A percentile compares a stretch with the other conserved stretches of the same genome.
Conservation (phyloP, 345 rosid genomes). For the Eutrema heterophyllum region DNA sequence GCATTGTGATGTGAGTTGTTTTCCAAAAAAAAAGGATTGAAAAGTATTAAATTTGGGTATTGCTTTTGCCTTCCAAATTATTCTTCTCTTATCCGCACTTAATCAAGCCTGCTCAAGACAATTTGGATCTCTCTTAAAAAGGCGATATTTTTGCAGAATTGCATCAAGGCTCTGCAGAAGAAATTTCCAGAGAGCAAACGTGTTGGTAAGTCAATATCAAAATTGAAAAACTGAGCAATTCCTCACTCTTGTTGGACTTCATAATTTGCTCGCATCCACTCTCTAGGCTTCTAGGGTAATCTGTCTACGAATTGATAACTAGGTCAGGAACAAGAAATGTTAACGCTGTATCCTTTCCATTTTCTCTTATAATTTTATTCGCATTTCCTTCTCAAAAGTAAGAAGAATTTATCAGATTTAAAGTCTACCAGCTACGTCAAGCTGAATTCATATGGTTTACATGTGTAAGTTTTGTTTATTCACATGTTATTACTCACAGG, state of each 20-base stretch:
- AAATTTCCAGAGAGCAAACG: conserved; percentile 93
- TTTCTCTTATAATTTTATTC: not conserved
- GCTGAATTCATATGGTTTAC: not conserved
- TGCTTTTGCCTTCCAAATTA: not conserved
- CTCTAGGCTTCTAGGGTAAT: not conserved
- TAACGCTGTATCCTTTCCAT: not conserved
- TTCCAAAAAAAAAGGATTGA: not conserved
- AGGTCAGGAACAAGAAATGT: not conserved
- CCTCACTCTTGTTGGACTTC: conserved; percentile 1
- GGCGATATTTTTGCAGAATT: conserved; percentile 47
- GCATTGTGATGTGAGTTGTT: not conserved
- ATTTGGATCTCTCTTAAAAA: not conserved
- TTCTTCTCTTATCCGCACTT: not conserved
- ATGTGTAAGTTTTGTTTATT: not conserved
- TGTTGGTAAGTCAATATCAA: conserved; percentile 62
- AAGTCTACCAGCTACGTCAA: not conserved
- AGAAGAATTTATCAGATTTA: not conserved
- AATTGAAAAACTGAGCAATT: not conserved
- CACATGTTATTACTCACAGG: not conserved
- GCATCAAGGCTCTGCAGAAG: conserved; percentile 67
- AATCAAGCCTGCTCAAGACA: not conserved
- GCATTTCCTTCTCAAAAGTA: not conserved
- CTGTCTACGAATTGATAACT: not conserved
- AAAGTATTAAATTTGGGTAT: not conserved
- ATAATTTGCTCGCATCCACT: not conserved